Evolutionary conservation across 805 yeast genomes (phyloP).

Genomic region (Candida schatavii): DNA sequence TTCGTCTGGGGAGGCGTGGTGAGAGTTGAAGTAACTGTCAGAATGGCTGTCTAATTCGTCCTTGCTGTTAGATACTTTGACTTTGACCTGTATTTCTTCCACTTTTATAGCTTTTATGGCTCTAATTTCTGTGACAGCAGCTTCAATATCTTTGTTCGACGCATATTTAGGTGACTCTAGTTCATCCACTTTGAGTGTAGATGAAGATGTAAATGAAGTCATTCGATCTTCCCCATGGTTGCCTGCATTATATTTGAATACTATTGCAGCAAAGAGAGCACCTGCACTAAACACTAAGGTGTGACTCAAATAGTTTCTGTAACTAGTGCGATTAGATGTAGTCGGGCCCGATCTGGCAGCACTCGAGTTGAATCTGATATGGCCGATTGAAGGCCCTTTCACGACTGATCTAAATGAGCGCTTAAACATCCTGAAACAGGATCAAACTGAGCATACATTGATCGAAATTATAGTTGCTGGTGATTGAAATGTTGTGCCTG

Average conservation of each 20-base stretch:
- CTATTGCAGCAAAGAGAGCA: background rate
- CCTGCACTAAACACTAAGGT: background rate
- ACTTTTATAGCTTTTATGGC: conserved; percentile 12
- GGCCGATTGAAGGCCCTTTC: background rate
- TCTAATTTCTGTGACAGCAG: conserved; percentile 21
- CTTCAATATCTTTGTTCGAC: conserved; percentile 13
- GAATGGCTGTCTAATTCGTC: conserved; percentile 23
- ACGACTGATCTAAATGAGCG: no score
- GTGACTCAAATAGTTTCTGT: no score
- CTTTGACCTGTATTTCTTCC: conserved; percentile 12
- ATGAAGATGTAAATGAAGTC: no score
- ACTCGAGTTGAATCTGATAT: no score
- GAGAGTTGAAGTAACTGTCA: conserved; percentile 34
- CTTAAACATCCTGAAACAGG: no score
- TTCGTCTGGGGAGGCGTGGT: conserved; percentile 27
- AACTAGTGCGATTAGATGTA: background rate
- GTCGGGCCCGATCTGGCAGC: no score
- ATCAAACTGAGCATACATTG: no score
- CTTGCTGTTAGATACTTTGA: conserved; percentile 19
- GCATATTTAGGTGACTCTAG: conserved; percentile 23
- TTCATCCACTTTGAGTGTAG: conserved; percentile 14
- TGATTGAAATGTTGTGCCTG: no score
- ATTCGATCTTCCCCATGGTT: background rate
- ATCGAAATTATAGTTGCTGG: no score
- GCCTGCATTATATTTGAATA: background rate